Percentiles rank a stretch among this genome's conserved stretches.
These are phyloP conservation scores for Rhodomyrtus tomentosa DNA, from an alignment of 345 rosid species.

Conservation along the genomic window DNA sequence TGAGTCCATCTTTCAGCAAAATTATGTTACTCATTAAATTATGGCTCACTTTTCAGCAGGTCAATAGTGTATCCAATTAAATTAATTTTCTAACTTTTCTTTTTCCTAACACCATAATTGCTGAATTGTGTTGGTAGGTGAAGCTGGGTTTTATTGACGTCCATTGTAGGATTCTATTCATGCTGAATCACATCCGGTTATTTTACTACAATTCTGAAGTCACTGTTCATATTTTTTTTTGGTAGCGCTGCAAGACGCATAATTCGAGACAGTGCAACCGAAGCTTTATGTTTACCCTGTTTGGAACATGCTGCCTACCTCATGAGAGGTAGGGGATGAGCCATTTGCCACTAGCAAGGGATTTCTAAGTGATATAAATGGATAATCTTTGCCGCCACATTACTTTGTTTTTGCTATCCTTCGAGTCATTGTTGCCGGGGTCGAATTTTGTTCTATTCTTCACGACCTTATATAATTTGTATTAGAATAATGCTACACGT, in stretches of 20 bases:
- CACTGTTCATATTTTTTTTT: slow-evolving; percentile 18
- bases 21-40: neutral
- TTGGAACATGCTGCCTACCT: slow-evolving; percentile 49
- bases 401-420: neutral
- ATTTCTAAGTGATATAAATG: neutral
- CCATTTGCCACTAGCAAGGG: neutral
- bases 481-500: neutral
- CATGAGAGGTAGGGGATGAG: slow-evolving; percentile 26
- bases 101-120: neutral
- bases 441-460: neutral
- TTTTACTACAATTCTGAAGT: neutral
- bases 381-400: neutral
- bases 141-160: neutral
- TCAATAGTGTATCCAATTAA: neutral
- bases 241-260: slow-evolving; percentile 22
- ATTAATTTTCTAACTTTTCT: neutral
- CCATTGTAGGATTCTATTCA: neutral
- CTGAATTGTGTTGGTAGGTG: neutral
- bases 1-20: neutral
- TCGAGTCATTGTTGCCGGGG: neutral
- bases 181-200: neutral
- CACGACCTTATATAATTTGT: neutral
- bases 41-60: neutral
- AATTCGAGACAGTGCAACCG: slow-evolving; percentile 25
- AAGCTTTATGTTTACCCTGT: slow-evolving; percentile 20